Percentiles rank a stretch among this genome's conserved stretches.
These are phyloP conservation scores for Phytopythium kandeliae DNA, from an alignment of 352 stramenopile genomes.

Conservation along the genomic window DNA sequence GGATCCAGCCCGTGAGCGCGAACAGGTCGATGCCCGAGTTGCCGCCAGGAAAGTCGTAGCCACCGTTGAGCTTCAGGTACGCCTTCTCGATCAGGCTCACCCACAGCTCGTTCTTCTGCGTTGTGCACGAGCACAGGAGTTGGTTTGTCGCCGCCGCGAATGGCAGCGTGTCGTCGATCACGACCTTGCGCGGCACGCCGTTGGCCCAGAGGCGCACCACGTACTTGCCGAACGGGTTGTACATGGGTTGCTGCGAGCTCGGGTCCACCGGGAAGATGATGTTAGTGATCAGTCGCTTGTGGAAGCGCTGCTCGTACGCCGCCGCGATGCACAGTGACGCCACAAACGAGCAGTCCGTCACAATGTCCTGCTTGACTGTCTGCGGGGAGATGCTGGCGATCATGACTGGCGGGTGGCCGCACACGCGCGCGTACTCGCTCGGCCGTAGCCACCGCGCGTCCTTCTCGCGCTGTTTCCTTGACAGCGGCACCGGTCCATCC, in stretches of 20 bases:
- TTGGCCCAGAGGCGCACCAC: slow-evolving; percentile 97
- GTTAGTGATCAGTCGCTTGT: slow-evolving; percentile 90
- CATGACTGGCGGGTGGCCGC: slow-evolving; percentile 54
- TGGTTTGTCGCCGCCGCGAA: slow-evolving; percentile 64
- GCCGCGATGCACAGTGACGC: slow-evolving; percentile 90
- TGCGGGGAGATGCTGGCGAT: slow-evolving; percentile 66
- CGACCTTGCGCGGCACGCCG: slow-evolving; percentile 89
- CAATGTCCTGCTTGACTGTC: slow-evolving; percentile 84
- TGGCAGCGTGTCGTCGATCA: slow-evolving; percentile 95
- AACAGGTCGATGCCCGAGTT: slow-evolving; percentile 98
- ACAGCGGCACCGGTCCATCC: slow-evolving; percentile 60
- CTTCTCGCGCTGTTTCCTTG: slow-evolving; percentile 64
- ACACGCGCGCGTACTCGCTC: slow-evolving; percentile 44
- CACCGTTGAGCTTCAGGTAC: slow-evolving; percentile 97
- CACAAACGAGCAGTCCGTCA: slow-evolving; percentile 93
- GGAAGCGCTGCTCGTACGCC: slow-evolving; percentile 89
- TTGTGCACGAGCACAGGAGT: slow-evolving; percentile 83
- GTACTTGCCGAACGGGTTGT: slow-evolving; percentile 95
- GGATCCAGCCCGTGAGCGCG: slow-evolving; percentile 98
- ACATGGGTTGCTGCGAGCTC: slow-evolving; percentile 46
- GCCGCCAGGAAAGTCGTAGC: slow-evolving; percentile 96
- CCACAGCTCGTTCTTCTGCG: slow-evolving; percentile 77
- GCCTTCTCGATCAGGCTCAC: slow-evolving; percentile 99
- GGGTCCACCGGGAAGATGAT: slow-evolving; percentile 94
- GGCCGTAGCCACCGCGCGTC: slow-evolving; percentile 60